Evolutionary conservation across 23 red algal genomes (phyloP).

Genomic region (Gracilaria gracilis): DNA sequence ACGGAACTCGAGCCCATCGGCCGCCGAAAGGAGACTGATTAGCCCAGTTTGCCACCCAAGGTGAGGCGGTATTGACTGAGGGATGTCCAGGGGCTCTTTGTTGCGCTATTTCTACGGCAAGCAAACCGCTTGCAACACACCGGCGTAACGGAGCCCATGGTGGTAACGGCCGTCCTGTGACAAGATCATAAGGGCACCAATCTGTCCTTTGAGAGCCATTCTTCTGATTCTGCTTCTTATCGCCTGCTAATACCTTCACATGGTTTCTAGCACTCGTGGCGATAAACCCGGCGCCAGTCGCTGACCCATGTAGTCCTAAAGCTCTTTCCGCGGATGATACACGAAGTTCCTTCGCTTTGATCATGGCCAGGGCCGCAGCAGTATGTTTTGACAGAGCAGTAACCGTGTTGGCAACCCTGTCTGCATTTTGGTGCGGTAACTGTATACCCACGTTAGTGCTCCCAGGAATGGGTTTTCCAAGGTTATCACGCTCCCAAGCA

Average conservation of each 20-base stretch:
- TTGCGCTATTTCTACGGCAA: conserved; percentile 77
- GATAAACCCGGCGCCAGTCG: conserved; percentile 68
- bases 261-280: conserved; percentile 6
- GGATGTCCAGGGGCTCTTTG: conserved; percentile 44
- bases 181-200: conserved; percentile 79
- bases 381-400: conserved; percentile 52
- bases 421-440: conserved; percentile 27
- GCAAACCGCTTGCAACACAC: conserved; percentile 67
- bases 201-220: conserved; percentile 39
- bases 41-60: conserved; percentile 71
- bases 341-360: conserved; percentile 23
- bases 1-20: conserved; percentile 78
- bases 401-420: conserved; percentile 27
- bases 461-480: background rate
- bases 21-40: conserved; percentile 72
- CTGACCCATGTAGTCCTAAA: conserved; percentile 71
- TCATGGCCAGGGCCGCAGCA: conserved; percentile 34
- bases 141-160: conserved; percentile 81
- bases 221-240: background rate
- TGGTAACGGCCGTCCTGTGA: conserved; percentile 76
- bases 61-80: conserved; percentile 32
- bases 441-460: background rate
- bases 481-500: conserved; percentile 38
- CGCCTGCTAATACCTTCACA: background rate
- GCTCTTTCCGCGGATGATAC: conserved; percentile 56